Conservation (phyloP, 176 grass and related monocot species). For the Raddia guianensis region DNA sequence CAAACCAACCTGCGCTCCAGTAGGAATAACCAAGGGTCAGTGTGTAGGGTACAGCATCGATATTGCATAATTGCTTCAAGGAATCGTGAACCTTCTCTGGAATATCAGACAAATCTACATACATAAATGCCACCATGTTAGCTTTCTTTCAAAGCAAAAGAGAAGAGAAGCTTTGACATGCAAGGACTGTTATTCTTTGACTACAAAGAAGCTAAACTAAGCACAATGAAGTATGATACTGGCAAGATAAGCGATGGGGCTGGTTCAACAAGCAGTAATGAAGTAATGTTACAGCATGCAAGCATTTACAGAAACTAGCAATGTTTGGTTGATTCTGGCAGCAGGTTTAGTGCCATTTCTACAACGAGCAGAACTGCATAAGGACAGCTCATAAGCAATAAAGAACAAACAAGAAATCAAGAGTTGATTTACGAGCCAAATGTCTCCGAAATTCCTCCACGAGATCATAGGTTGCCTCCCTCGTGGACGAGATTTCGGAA, state of each 20-base stretch:
- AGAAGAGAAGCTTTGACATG: background rate
- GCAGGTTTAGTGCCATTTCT: background rate
- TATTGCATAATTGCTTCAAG: slow-evolving; percentile 69
- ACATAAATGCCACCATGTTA: slow-evolving; percentile 22
- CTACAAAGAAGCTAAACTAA: slow-evolving; percentile 24
- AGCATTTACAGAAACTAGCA: background rate
- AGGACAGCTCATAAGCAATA: no score
- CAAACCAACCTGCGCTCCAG: slow-evolving; percentile 79
- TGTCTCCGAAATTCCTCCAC: slow-evolving; percentile 45
- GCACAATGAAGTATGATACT: background rate
- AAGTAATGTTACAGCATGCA: background rate
- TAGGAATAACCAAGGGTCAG: slow-evolving; percentile 92
- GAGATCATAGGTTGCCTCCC: slow-evolving; percentile 42
- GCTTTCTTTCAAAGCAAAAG: slow-evolving; percentile 17
- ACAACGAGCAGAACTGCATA: background rate
- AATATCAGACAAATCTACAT: slow-evolving; percentile 80
- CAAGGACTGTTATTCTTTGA: background rate
- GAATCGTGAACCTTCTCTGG: slow-evolving; percentile 55
- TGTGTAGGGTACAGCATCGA: slow-evolving; percentile 69
- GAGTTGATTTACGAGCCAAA: background rate
- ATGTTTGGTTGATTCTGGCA: slow-evolving; percentile 1
- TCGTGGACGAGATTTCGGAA: background rate
- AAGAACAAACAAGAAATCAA: background rate
- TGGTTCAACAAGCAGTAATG: background rate
- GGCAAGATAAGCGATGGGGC: background rate